These are phyloP conservation scores for Thelonectria blattea DNA, from an alignment of 2,329 filamentous ascomycete species.

Conservation along the genomic window DNA sequence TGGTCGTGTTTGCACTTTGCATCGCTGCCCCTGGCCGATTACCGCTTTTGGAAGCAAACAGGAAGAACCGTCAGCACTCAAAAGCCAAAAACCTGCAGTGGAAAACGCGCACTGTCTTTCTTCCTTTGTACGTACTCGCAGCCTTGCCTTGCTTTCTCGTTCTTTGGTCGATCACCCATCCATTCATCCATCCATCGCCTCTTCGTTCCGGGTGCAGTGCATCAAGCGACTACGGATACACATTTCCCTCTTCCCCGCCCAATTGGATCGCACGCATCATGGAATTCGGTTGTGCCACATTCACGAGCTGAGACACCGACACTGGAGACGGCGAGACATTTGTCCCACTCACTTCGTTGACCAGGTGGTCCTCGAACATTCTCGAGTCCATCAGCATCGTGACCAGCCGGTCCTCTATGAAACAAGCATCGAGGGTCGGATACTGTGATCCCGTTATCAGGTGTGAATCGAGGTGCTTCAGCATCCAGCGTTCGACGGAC, in stretches of 20 bases:
- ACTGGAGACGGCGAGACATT: not conserved
- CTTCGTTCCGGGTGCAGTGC: too few relatives aligned
- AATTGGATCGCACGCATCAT: not conserved
- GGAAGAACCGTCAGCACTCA: slow-evolving; percentile 9
- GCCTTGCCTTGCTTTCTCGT: not conserved
- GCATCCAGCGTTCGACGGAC: not conserved
- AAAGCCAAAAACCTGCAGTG: not conserved
- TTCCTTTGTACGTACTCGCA: slow-evolving; percentile 1
- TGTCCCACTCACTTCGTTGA: not conserved
- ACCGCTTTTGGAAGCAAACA: not conserved
- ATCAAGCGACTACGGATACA: too few relatives aligned
- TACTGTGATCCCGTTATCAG: too few relatives aligned
- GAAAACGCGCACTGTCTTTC: too few relatives aligned
- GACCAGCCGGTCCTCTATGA: not conserved
- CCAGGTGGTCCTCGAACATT: slow-evolving; percentile 3
- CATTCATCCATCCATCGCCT: not conserved
- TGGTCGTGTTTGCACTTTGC: not conserved
- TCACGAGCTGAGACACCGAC: not conserved
- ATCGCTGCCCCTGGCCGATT: not conserved
- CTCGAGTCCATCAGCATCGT: not conserved
- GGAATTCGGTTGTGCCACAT: slow-evolving; percentile 1
- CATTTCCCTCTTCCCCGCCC: not conserved
- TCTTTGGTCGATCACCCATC: not conserved
- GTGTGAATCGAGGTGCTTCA: not conserved
- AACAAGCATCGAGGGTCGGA: too few relatives aligned